phyloP scores from a whole-genome alignment of 306 rosid species.

The Macrotyloma uniflorum region DNA sequence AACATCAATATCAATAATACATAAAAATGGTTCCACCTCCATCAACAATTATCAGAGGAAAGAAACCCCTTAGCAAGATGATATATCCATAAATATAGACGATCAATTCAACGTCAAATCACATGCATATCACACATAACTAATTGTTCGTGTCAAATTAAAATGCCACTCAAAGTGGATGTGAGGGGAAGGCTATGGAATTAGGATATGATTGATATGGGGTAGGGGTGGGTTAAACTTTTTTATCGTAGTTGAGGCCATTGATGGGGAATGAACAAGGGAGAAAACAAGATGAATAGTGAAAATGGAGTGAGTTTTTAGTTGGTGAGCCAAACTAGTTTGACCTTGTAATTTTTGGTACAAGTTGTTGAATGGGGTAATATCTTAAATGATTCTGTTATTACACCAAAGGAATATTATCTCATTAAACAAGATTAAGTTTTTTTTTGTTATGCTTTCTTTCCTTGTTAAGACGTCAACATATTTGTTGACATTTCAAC shows the following conservation, averaged over 20 bases:
- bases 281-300: not conserved
- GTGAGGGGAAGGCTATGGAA: not conserved
- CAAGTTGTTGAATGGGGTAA: not conserved
- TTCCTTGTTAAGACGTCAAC: slow-evolving; percentile 59
- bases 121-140: slow-evolving; percentile 20
- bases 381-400: slow-evolving; percentile 23
- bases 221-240: slow-evolving; percentile 1
- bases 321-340: slow-evolving; percentile 17
- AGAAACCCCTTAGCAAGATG: not conserved
- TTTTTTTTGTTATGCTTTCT: slow-evolving; percentile 12
- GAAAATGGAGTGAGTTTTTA: not conserved
- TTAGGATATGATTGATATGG: not conserved
- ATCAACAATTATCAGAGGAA: slow-evolving; percentile 31
- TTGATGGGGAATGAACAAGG: slow-evolving; percentile 16
- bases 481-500: slow-evolving; percentile 58
- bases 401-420: slow-evolving; percentile 23
- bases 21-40: slow-evolving; percentile 10
- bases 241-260: not conserved
- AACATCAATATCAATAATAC: not conserved
- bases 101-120: slow-evolving; percentile 39
- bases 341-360: not conserved
- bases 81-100: slow-evolving; percentile 22
- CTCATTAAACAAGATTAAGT: not conserved
- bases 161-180: slow-evolving; percentile 28
- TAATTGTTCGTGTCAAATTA: slow-evolving; percentile 16